Base-by-base conservation (phyloP, 768 basidiomycete genomes). In the Pluteus cervinus region DNA sequence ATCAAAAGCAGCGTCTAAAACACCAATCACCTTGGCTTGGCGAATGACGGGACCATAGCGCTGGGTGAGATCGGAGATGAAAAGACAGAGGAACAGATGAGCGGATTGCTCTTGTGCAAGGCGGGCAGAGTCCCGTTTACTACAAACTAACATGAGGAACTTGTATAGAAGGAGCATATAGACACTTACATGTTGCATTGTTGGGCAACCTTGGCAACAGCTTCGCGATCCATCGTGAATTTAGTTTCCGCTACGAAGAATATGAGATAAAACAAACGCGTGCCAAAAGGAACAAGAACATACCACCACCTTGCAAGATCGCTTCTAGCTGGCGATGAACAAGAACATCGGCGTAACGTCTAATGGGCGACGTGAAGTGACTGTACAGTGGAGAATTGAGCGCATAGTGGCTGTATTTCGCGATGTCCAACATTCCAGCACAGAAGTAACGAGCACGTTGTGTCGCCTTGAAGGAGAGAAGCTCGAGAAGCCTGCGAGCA, bases 381-480 rank as follows among this genome's bases (percentile, higher is more conserved):
- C 86, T 94, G 65, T 98, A 99, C 29, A 99, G 71, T 12, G 96
- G 92, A 4, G 77, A 67, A 47, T 81, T 94, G 47, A 98, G 67
- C 1, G 93, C 82, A 57, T 89, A 98, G 61, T 99, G 96, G 21
- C 78, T 65, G 54, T 98, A 99, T 66, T 97, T 97, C 28, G 92
- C 90, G 52, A 99, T 99, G 60, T 99, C 96, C 49, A 99, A 69
- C 94, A 97, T 97, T 45, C 96, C 96, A 17, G 92, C 78, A 55
- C 96, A 99, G 80, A 98, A 98, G 63, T 99, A 99, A 60, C 92
- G 93, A 48, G 96, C 90, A 36, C 83, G 76, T 42, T 90, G 86
- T 43, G 92, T 97, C n/a, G 91, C 84, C 61, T 96, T 96, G 57
- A 76, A 80, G 11, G 81, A 79, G 28, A 97, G 68, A 23, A 96